Evolutionary conservation across 106 monocot species (phyloP), one percentile per base, ranked within the genome.

Genomic region (Allium cepa): DNA sequence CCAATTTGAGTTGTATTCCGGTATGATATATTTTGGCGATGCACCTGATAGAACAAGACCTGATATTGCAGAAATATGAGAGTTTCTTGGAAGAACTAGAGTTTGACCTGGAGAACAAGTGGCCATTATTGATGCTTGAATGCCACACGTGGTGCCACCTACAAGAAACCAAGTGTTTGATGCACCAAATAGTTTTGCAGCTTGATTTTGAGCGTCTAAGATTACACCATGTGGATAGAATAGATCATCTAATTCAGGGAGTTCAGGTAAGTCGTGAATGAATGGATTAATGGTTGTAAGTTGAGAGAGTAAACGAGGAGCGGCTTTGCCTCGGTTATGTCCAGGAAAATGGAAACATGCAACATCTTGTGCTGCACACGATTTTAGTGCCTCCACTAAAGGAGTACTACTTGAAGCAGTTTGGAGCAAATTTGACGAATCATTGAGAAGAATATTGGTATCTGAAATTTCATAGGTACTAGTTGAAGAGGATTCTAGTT

Each of bases 271-370:
- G 57, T 94, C 94, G 55, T 94, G 85, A 11, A 71, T 2, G 69
- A 94, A 94, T 63, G 85, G 59, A 11, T 11, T 65, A 12, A 17
- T 64, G 46, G 82, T 76, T 49, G 76, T 81, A 11, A 90, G 73
- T 9, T 60, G 48, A 50, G 78, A 77, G 13, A 94, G 22, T 15
- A 62, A 69, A 36, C 76, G 59, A 17, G 94, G 94, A 26, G 87
- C 82, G 1, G 94, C 84, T 75, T 81, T 83, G 12, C 94, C 94
- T 67, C 85, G 77, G 49, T 85, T 85, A 51, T 94, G 94, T 28
- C 94, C 90, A 12, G 94, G 90, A 48, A 94, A 94, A 78, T 90
- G 90, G 70, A 94, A 94, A 45, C 90, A 83, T 0, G 83, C 85
- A 60, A 85, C 87, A 68, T 87, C 79, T 74, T 85, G 69, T 45